These are phyloP conservation scores for Alternaria sp. DNA, from an alignment of 2,329 filamentous ascomycete species.

Conservation along the genomic window DNA sequence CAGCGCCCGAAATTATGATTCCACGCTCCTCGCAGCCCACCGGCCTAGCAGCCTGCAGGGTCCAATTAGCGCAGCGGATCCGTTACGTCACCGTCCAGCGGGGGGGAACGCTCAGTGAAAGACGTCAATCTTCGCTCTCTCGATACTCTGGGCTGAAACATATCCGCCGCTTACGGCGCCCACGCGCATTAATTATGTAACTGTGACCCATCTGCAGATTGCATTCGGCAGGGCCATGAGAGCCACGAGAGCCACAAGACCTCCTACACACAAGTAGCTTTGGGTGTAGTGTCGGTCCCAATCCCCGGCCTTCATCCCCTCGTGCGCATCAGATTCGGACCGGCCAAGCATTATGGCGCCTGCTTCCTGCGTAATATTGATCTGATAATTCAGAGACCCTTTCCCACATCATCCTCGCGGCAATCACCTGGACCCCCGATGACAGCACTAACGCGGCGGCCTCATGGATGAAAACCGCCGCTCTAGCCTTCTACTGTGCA, in stretches of 20 bases:
- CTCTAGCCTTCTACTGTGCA: neutral
- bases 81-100: slow-evolving; percentile 33
- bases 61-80: slow-evolving; percentile 19
- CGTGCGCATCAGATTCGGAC: neutral
- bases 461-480: neutral
- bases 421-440: slow-evolving; percentile 5
- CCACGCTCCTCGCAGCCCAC: slow-evolving; percentile 18
- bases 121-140: slow-evolving; percentile 24
- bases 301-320: slow-evolving; percentile 1
- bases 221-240: slow-evolving; percentile 7
- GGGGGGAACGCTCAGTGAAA: slow-evolving; percentile 14
- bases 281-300: slow-evolving; percentile 6
- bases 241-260: slow-evolving; percentile 22
- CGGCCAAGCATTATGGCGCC: neutral
- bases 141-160: slow-evolving; percentile 28
- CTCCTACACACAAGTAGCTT: slow-evolving; percentile 23
- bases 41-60: slow-evolving; percentile 28
- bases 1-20: slow-evolving; percentile 13
- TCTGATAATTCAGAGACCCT: slow-evolving; percentile 8
- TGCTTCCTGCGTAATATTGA: neutral
- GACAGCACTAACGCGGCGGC: neutral
- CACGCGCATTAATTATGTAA: neutral
- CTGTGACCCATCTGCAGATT: slow-evolving; percentile 25
- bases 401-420: slow-evolving; percentile 2
- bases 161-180: slow-evolving; percentile 30